phyloP scores from a whole-genome alignment of 2,329 filamentous ascomycete genomes.

The Shiraia sp. region DNA sequence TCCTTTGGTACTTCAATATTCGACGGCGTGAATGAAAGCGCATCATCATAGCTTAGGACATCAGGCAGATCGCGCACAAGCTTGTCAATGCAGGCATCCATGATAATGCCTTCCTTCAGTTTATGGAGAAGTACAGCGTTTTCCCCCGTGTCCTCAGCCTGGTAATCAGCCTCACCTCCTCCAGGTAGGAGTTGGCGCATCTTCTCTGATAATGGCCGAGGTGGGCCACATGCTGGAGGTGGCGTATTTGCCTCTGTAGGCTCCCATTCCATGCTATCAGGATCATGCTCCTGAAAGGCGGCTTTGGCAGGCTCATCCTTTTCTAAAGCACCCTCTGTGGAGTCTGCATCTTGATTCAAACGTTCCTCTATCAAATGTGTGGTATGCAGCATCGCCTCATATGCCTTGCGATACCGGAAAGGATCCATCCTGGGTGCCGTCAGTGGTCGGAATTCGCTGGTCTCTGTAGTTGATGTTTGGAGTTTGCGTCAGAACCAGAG shows the following conservation, averaged over 20 bases:
- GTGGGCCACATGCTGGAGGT: slow-evolving; percentile 35
- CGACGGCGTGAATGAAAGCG: slow-evolving; percentile 41
- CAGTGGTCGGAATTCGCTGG: slow-evolving; percentile 12
- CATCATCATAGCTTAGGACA: slow-evolving; percentile 40
- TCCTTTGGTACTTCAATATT: slow-evolving; percentile 45
- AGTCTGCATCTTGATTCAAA: slow-evolving; percentile 23
- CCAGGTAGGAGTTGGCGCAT: slow-evolving; percentile 36
- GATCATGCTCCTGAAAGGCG: slow-evolving; percentile 32
- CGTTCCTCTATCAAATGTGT: slow-evolving; percentile 39
- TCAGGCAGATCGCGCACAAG: slow-evolving; percentile 41
- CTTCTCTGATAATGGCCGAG: slow-evolving; percentile 31
- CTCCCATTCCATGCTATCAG: slow-evolving; percentile 46
- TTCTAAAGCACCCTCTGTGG: slow-evolving; percentile 7
- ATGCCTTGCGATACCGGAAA: slow-evolving; percentile 42
- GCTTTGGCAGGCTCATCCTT: slow-evolving; percentile 11
- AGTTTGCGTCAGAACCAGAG: background rate
- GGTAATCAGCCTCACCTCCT: slow-evolving; percentile 28
- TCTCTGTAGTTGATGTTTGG: background rate
- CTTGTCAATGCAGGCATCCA: slow-evolving; percentile 44
- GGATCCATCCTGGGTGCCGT: slow-evolving; percentile 39
- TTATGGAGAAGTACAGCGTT: slow-evolving; percentile 39
- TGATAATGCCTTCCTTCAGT: slow-evolving; percentile 40
- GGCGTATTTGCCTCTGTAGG: slow-evolving; percentile 35
- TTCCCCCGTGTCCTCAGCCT: slow-evolving; percentile 23
- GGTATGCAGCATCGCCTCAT: slow-evolving; percentile 43